These are phyloP conservation scores for Serendipita vermifera DNA, from an alignment of 768 basidiomycete genomes.

Conservation along the genomic window DNA sequence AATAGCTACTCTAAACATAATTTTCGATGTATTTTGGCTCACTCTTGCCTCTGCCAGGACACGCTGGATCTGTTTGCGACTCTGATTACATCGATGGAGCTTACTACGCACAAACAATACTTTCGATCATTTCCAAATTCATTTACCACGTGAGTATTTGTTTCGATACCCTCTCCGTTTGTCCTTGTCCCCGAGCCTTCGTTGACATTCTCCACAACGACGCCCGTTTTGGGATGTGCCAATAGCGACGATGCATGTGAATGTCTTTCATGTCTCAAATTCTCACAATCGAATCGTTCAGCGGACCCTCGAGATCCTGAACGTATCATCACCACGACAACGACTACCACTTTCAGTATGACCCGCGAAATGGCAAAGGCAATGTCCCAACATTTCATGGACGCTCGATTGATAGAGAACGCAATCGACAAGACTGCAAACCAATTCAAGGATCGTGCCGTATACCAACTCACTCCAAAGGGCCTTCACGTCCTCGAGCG, in stretches of 20 bases:
- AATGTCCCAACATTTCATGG: constrained; percentile 99
- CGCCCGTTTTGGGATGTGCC: constrained; percentile 13
- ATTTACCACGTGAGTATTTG: constrained; percentile 91
- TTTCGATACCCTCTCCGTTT: constrained; percentile 3
- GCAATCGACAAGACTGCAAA: constrained; percentile 79
- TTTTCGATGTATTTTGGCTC: constrained; percentile 10
- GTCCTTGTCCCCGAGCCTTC: neutral
- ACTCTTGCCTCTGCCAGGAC: constrained; percentile 43
- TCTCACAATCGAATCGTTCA: constrained; percentile 96
- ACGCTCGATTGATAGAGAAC: constrained; percentile 94
- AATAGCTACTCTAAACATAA: constrained; percentile 7
- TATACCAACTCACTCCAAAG: constrained; percentile 92
- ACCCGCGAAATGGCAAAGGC: constrained; percentile 99
- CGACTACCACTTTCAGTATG: constrained; percentile 99
- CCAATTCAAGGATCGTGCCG: constrained; percentile 94
- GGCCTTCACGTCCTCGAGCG: constrained; percentile 96
- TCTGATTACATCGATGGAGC: constrained; percentile 81
- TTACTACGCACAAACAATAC: constrained; percentile 85
- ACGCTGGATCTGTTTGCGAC: constrained; percentile 97
- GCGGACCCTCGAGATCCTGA: constrained; percentile 97
- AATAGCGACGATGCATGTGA: constrained; percentile 86
- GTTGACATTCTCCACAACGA: neutral
- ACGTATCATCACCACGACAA: constrained; percentile 97
- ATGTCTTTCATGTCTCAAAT: constrained; percentile 90
- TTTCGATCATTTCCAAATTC: constrained; percentile 91